Evolutionary conservation across 2,329 filamentous ascomycete genomes (phyloP), one percentile per base, ranked within the genome.

Genomic region (Leptosphaerulina australis): DNA sequence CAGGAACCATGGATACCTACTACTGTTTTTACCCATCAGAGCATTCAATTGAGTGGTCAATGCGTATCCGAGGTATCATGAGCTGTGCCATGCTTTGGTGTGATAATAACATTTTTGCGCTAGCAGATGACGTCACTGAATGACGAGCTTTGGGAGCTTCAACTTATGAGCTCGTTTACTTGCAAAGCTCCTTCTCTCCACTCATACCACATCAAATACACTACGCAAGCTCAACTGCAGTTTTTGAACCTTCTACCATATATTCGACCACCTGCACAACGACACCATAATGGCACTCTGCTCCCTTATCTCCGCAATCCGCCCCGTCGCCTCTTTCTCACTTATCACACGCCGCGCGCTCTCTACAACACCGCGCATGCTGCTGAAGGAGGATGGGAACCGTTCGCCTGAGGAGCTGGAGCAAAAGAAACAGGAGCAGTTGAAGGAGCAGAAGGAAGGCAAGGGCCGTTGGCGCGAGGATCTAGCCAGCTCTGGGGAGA

Each of bases 381-480:
- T 58, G 17, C 55, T 77, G 44, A 77, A 77, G 48, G 75, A 77
- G 60, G 74, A 76, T 50, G 66, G 66, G 17, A 52, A 67, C 14
- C 74, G 70, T 37, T 61, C 60, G n/a, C 62, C 70, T 9, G 68
- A 76, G 15, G 68, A 78, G 50, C 47, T 76, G 22, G 76, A 79
- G 44, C 44, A 62, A 37, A 68, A 70, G 33, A 79, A 78, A 64
- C 71, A 78, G 49, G 72, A 77, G 44, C 74, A 76, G 52, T 53
- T 78, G 30, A 59, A 71, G 50, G 76, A 77, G 53, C 74, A 77
- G 58, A 62, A 74, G 51, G 60, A 72, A 31, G 75, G 75, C 49
- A 63, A 76, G 55, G 73, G 72, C 18, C 58, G 76, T 14, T 76
- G 74, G 74, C 68, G 75, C 50, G 75, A 77, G 50, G 70, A 74